Evolutionary conservation across 2,329 filamentous ascomycete genomes (phyloP), one percentile per base, ranked within the genome.

Genomic region (Incumbomyces delicatus): DNA sequence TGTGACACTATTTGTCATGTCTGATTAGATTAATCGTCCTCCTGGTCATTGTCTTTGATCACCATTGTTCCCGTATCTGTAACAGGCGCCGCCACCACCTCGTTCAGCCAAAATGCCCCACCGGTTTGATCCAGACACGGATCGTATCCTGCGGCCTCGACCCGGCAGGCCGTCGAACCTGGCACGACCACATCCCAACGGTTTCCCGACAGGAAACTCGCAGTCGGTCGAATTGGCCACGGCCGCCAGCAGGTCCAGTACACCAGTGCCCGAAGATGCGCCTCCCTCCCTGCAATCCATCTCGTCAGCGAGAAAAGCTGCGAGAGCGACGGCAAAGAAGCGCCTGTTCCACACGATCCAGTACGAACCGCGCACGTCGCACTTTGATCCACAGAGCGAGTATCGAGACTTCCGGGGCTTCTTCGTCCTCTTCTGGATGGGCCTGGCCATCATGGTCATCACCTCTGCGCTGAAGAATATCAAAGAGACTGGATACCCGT

Each of bases 371-470:
- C 84, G 92, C 48, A 83, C 96, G 17, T 96, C 90, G 14, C 90
- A 98, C 68, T 95, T 98, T 63, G 92, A 98, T 61, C 88, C 89
- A 0, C 76, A 79, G 41, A 94, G 86, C 65, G 88, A 95, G 60
- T 89, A 96, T 64, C 81, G 81, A 60, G 88, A 98, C 66, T 98
- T 98, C 64, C 81, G 87, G 58, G 92, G 92, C 61, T 98, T 98
- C 76, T 98, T 95, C 69, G 87, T 92, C 45, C 77, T 98, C 32
- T 98, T 98, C 69, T 98, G 92, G 92, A 90, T 98, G 54, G 87
- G 87, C 8, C 74, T 98, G 50, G 87, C 86, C 56, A 94, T 98
- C 65, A 95, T 98, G 89, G 87, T 89, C 58, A 83, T 95, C 52
- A 96, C 90, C 2, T 86, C 86, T n/a, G 87, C 88, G 73, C 68